These are phyloP conservation scores for Akebia trifoliata DNA, from an alignment of 164 flowering plant species.

Conservation along the genomic window DNA sequence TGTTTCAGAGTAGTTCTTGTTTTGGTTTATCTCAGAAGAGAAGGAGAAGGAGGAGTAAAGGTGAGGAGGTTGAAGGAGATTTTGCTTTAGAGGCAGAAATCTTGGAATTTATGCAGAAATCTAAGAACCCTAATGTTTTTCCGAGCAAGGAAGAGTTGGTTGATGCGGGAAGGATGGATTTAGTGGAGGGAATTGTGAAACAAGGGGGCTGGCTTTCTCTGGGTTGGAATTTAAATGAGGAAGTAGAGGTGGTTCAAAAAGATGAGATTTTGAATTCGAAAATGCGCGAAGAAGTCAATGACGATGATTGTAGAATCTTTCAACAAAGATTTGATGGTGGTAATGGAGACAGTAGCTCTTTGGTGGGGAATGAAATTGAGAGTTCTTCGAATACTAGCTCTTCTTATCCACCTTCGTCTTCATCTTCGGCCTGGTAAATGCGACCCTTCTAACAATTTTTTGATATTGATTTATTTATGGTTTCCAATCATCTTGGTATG, in stretches of 20 bases:
- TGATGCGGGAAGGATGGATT: conserved; percentile 76
- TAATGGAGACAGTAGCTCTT: conserved; percentile 10
- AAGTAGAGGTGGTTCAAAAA: conserved; percentile 10
- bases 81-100: conserved; percentile 57
- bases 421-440: conserved; percentile 51
- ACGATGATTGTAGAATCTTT: conserved; percentile 16
- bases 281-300: not conserved
- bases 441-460: conserved; percentile 28
- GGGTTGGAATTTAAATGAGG: conserved; percentile 66
- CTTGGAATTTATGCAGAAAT: conserved; percentile 68
- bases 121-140: conserved; percentile 52
- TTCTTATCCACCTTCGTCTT: conserved; percentile 25
- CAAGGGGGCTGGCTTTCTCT: conserved; percentile 74
- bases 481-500: too few relatives aligned
- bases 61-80: conserved; percentile 31
- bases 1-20: not conserved
- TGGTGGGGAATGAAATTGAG: conserved; percentile 14
- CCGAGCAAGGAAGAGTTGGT: conserved; percentile 67
- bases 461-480: not conserved
- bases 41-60: conserved; percentile 26
- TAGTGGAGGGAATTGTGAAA: conserved; percentile 53
- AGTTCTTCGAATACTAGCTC: conserved; percentile 13
- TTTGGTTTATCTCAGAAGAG: conserved; percentile 2
- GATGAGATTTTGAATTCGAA: conserved; percentile 11
- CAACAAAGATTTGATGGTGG: conserved; percentile 19